Evolutionary conservation across 805 yeast genomes (phyloP).

Genomic region (Schizosaccharomyces osmophilus): DNA sequence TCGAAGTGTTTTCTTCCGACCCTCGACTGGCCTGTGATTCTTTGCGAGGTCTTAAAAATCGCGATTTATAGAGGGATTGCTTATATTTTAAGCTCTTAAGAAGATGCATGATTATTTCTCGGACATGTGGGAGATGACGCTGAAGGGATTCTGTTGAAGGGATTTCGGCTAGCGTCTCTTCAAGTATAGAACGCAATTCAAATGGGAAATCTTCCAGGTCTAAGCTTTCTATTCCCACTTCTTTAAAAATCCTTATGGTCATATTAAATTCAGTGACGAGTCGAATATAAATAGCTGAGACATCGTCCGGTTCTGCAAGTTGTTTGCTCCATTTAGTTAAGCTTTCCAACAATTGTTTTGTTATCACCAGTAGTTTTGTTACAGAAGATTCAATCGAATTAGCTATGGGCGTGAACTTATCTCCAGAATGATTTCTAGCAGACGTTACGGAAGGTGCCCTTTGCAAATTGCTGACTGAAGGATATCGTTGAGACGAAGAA

Average conservation of each 20-base stretch:
- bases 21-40: no score
- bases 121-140: slow-evolving; percentile 53
- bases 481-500: no score
- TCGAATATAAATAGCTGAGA: slow-evolving; percentile 72
- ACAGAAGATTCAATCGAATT: slow-evolving; percentile 42
- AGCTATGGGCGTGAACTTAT: background rate
- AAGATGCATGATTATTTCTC: slow-evolving; percentile 62
- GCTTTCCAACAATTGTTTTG: slow-evolving; percentile 67
- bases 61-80: slow-evolving; percentile 20
- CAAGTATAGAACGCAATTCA: slow-evolving; percentile 52
- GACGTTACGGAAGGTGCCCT: background rate
- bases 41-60: background rate
- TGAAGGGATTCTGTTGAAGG: slow-evolving; percentile 70
- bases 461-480: background rate
- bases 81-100: slow-evolving; percentile 60
- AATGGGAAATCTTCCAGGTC: slow-evolving; percentile 84
- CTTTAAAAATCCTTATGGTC: slow-evolving; percentile 54
- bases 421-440: background rate
- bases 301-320: slow-evolving; percentile 56
- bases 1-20: no score
- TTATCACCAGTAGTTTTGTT: slow-evolving; percentile 56
- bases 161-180: slow-evolving; percentile 60
- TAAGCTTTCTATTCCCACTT: slow-evolving; percentile 44
- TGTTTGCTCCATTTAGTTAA: slow-evolving; percentile 75
- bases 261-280: slow-evolving; percentile 83